Evolutionary conservation across 164 flowering plant species (phyloP).

Genomic region (Vitis rotundifolia): DNA sequence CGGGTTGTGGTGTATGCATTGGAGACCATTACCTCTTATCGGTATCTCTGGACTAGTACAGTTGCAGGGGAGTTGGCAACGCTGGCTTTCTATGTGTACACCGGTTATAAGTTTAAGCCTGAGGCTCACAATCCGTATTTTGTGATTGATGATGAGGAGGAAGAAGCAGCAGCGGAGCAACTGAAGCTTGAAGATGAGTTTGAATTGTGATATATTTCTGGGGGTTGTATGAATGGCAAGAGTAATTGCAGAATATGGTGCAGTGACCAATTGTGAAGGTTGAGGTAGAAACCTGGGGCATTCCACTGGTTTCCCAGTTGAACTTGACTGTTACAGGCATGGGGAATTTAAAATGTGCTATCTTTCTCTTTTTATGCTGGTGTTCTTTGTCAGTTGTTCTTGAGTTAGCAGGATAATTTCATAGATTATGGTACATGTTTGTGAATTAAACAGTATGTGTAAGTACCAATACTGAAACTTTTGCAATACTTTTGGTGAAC

Average conservation of each 20-base stretch:
- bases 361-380: neutral
- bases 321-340: conserved; percentile 7
- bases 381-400: neutral
- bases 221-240: neutral
- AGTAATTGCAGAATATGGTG: conserved; percentile 2
- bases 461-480: conserved; percentile 12
- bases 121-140: conserved; percentile 86
- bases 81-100: conserved; percentile 75
- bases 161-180: conserved; percentile 78
- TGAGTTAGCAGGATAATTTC: conserved; percentile 7
- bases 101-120: conserved; percentile 83
- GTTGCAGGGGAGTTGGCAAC: conserved; percentile 86
- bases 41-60: conserved; percentile 80
- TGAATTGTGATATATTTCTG: conserved; percentile 44
- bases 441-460: conserved; percentile 9
- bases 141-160: conserved; percentile 89
- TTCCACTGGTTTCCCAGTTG: neutral
- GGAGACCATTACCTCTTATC: conserved; percentile 79
- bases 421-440: conserved; percentile 4
- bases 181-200: conserved; percentile 77
- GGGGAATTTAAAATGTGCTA: neutral
- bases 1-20: conserved; percentile 81
- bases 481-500: neutral
- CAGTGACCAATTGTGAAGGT: neutral
- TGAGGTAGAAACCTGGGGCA: conserved; percentile 10